Evolutionary conservation across 371 early-diverging fungal species (phyloP), one percentile per base, ranked within the genome.

Genomic region (Syncephalastrum sp.): DNA sequence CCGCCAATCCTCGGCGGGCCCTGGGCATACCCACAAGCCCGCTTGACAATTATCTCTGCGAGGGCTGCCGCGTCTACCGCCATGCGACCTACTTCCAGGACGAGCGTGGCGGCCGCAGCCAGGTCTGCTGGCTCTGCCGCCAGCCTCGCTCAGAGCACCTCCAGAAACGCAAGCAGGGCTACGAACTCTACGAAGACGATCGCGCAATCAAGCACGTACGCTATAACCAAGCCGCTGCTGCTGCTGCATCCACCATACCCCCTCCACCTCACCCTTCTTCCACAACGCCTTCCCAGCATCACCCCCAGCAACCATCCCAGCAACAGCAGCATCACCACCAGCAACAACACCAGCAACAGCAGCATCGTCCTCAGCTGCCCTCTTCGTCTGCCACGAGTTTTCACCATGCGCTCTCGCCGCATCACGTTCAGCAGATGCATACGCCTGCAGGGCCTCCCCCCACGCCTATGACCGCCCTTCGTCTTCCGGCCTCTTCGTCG

Each of bases 161-260:
- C 25, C 61, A 56, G 25, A 61, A 61, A 47, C 61, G 56, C 42
- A 61, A 61, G 21, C 56, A 56, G 42, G 44, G 42, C 13, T 33
- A 51, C 33, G 60, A 57, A 42, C 21, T 50, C 13, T 48, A 44
- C 16, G 47, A 60, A 44, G 60, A 60, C 12, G 61, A 54, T 19
- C 50, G 56, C 29, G 50, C 50, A 1, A 33, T 59, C 19, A 59
- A 59, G 50, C 60, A 59, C 13, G 60, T 47, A 46, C 60, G 60
- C 13, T 54, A 59, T 49, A 48, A 47, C 27, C 60, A 59, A 12
- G 38, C 38, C 38, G 38, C 38, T 33, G 38, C 38, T 33, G 38
- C 38, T 10, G 38, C 38, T 33, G 38, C 38, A 10, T 33, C 38
- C 38, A 33, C 38, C 38, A 33, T 33, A 33, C 38, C 38, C 38